Evolutionary conservation across 2,329 filamentous ascomycete genomes (phyloP).

Genomic region (Clathrospora elynae): DNA sequence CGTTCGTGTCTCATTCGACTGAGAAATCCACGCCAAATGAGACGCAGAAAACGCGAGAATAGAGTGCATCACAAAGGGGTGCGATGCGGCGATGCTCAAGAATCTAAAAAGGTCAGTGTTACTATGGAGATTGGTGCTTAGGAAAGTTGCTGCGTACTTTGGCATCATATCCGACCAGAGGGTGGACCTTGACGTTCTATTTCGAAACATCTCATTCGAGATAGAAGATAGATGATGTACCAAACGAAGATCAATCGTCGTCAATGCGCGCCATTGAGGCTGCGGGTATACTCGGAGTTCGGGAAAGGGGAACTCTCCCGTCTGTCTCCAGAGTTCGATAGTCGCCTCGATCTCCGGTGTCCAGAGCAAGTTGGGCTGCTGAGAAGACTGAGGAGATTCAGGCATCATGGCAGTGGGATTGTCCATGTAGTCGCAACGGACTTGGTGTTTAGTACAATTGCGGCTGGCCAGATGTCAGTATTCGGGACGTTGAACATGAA

Average conservation of each 20-base stretch:
- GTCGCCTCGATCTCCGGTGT: slow-evolving; percentile 81
- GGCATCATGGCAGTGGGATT: slow-evolving; percentile 69
- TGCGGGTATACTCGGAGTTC: slow-evolving; percentile 77
- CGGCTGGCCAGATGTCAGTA: slow-evolving; percentile 62
- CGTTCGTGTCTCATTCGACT: slow-evolving; percentile 82
- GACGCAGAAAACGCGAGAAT: slow-evolving; percentile 92
- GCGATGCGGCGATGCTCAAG: slow-evolving; percentile 78
- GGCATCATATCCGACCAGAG: slow-evolving; percentile 93
- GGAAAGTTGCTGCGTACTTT: slow-evolving; percentile 65
- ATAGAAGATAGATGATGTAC: slow-evolving; percentile 90
- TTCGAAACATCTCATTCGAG: slow-evolving; percentile 77
- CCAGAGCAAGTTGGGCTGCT: slow-evolving; percentile 73
- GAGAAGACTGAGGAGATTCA: slow-evolving; percentile 57
- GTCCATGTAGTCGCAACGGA: slow-evolving; percentile 97
- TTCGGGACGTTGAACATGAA: not conserved
- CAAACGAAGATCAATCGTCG: slow-evolving; percentile 78
- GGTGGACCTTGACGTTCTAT: slow-evolving; percentile 81
- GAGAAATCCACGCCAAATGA: slow-evolving; percentile 87
- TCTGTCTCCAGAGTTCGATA: slow-evolving; percentile 82
- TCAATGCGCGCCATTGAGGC: slow-evolving; percentile 73
- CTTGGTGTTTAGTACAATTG: slow-evolving; percentile 99
- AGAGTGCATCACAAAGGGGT: slow-evolving; percentile 91
- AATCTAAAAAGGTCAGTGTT: slow-evolving; percentile 61
- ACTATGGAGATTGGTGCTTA: slow-evolving; percentile 15
- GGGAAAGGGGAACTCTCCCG: slow-evolving; percentile 83